Evolutionary conservation across 2,329 filamentous ascomycete genomes (phyloP), one percentile per base, ranked within the genome.

Genomic region (Neofusicoccum sp.): DNA sequence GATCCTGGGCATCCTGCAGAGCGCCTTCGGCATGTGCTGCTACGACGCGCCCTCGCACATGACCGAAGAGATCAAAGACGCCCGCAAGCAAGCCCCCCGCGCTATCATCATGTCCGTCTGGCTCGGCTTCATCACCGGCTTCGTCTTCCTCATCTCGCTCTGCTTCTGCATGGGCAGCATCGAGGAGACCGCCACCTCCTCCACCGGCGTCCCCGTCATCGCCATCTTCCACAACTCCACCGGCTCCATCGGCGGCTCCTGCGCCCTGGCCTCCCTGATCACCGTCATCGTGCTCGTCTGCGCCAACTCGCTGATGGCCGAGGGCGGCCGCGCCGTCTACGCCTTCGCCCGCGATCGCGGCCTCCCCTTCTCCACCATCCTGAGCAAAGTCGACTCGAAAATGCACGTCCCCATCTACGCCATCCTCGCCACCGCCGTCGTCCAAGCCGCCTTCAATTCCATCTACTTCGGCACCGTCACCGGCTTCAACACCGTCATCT

Each of bases 401-500:
- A 73, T 75, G 34, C 73, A 80, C 16, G 78, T 82, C 3, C 83
- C 83, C 0, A 74, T 83, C 2, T 76, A 79, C 61, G 80, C 82
- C 0, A 72, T 84, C 6, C 61, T 84, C 0, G 66, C 83, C 2
- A 79, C 79, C 0, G 70, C 75, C 0, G 62, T 76, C 0, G 74
- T 84, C 2, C 82, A 85, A 62, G 75, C 83, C 62, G 81, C 78
- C 0, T 76, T 85, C 51, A 79, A 82, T 63, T 79, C 78, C 11
- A 84, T 84, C 47, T 82, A 84, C 63, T 84, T 84, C 61, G 82
- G 81, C 1, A 82, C 80, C 0, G 75, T 77, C 1, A 83, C 82
- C 0, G 82, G 82, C 0, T 84, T 84, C 65, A 78, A 82, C 49
- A 85, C 82, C 0, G 80, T 85, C 16, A 80, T 85, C 49, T 77